Conservation (phyloP, 371 early-diverging fungal species). For the Apophysomyces trapeziformis region DNA sequence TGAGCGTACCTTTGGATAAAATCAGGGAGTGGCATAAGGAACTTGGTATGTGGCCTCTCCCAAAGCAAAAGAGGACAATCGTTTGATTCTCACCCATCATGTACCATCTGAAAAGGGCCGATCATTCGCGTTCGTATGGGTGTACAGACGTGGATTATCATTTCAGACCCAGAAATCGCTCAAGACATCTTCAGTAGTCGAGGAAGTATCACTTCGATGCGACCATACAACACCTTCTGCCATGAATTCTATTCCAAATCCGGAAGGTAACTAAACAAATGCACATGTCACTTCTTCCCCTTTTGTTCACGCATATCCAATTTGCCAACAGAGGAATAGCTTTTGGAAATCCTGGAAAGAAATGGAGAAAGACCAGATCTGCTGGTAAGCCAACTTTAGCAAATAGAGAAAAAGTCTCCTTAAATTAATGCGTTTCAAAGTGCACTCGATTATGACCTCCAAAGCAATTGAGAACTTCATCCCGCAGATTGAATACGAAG, state of each 20-base stretch:
- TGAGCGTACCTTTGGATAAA: background rate
- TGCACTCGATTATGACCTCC: constrained; percentile 18
- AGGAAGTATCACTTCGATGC: constrained; percentile 13
- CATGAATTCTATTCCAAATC: constrained; percentile 22
- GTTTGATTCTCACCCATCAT: background rate
- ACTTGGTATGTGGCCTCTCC: background rate
- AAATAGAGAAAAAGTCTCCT: background rate
- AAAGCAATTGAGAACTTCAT: constrained; percentile 18
- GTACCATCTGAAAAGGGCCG: background rate
- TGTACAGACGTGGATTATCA: constrained; percentile 23
- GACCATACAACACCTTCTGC: constrained; percentile 15
- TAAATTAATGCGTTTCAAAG: background rate
- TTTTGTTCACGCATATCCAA: too few relatives aligned
- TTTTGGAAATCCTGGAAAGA: constrained; percentile 9
- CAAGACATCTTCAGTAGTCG: constrained; percentile 18
- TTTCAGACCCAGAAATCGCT: constrained; percentile 21
- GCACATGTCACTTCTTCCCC: background rate
- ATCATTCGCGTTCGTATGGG: constrained; percentile 22
- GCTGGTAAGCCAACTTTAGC: constrained; percentile 9
- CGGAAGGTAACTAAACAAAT: constrained; percentile 18
- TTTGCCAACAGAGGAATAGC: constrained; percentile 14
- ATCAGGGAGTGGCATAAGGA: background rate
- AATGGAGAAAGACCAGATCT: constrained; percentile 20
- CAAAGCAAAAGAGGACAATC: background rate
- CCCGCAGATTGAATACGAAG: constrained; percentile 14